These are phyloP conservation scores for Urochloa ruziziensis DNA, from an alignment of 176 grass and related monocot genomes.

Conservation along the genomic window DNA sequence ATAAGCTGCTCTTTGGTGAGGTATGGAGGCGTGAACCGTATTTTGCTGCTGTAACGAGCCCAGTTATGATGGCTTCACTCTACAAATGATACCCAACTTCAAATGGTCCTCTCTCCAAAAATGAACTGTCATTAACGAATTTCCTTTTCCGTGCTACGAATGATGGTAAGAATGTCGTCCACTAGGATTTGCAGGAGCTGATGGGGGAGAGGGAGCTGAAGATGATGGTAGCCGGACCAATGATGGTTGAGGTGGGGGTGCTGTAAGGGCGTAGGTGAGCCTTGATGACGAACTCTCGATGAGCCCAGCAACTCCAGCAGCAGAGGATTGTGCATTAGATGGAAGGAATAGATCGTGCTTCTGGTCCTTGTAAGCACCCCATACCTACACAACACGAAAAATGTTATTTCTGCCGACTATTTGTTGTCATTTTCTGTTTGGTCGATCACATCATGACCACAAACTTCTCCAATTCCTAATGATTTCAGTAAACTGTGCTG, in stretches of 20 bases:
- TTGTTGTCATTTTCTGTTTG: slow-evolving; percentile 1
- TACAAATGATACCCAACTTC: neutral
- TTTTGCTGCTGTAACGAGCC: slow-evolving; percentile 2
- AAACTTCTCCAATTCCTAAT: neutral
- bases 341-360: slow-evolving; percentile 98
- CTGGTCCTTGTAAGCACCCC: slow-evolving; percentile 97
- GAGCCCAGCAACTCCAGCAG: slow-evolving; percentile 91
- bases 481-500: neutral
- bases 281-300: slow-evolving; percentile 93
- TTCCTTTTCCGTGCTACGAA: slow-evolving; percentile 1
- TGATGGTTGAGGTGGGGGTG: slow-evolving; percentile 65
- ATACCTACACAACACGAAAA: slow-evolving; percentile 52
- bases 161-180: slow-evolving; percentile 49
- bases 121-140: neutral
- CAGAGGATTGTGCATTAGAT: slow-evolving; percentile 87
- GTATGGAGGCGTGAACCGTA: neutral
- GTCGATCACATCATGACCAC: slow-evolving; percentile 9
- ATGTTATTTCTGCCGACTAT: neutral
- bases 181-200: slow-evolving; percentile 49
- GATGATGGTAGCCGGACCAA: slow-evolving; percentile 68
- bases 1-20: neutral
- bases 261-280: slow-evolving; percentile 76
- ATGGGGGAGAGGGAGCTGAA: slow-evolving; percentile 36
- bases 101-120: neutral
- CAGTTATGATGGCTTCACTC: neutral